A percentile compares a stretch with the other conserved stretches of the same genome.
Evolutionary conservation across 139 green algal species (phyloP).

Genomic region (Tetradesmus obliquus): DNA sequence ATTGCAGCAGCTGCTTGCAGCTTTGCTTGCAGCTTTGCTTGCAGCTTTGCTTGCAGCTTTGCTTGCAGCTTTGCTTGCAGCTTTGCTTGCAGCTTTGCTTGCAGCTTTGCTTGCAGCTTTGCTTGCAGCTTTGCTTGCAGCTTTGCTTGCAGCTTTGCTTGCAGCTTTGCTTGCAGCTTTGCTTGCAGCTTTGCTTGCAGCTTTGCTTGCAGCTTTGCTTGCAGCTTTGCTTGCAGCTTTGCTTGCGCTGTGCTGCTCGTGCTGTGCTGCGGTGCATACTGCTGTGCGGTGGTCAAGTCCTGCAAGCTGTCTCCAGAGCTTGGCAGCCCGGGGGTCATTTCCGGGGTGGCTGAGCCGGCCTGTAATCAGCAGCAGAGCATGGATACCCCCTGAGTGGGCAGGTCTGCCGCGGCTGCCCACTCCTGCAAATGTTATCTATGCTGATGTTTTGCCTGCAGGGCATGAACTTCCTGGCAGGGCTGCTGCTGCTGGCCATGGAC

Average conservation of each 20-base stretch:
- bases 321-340: too few relatives aligned
- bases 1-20: background rate
- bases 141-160: background rate
- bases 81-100: background rate
- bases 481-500: slow-evolving; percentile 55
- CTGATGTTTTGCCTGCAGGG: slow-evolving; percentile 52
- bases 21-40: background rate
- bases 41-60: background rate
- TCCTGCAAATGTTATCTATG: background rate
- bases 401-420: background rate
- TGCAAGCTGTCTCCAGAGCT: background rate
- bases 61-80: background rate
- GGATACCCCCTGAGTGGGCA: too few relatives aligned
- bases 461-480: slow-evolving; percentile 68
- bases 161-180: background rate
- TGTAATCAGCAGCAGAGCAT: too few relatives aligned
- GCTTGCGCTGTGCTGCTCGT: background rate
- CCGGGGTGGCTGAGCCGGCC: too few relatives aligned
- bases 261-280: background rate
- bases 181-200: background rate
- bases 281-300: background rate
- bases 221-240: background rate
- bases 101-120: background rate
- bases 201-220: background rate
- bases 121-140: background rate